A percentile compares a stretch with the other conserved stretches of the same genome.
These are phyloP conservation scores for Didymella pinodella DNA, from an alignment of 2,329 filamentous ascomycete species.

Conservation along the genomic window DNA sequence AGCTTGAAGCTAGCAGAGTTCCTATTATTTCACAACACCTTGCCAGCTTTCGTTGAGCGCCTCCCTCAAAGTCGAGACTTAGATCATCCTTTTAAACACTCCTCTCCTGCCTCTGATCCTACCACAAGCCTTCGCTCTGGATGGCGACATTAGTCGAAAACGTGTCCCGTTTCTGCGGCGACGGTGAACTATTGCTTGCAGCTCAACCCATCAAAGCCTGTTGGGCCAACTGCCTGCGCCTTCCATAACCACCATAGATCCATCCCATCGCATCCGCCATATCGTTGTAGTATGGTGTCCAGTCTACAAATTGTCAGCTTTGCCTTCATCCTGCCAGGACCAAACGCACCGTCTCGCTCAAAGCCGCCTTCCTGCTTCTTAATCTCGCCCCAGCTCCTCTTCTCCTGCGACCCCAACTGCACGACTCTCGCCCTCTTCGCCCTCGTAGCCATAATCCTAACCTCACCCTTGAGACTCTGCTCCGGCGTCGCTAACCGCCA, in stretches of 20 bases:
- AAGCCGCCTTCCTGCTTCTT: constrained; percentile 40
- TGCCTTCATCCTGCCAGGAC: not conserved
- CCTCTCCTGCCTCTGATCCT: too few relatives aligned
- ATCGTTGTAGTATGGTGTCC: constrained; percentile 46
- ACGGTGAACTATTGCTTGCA: not conserved
- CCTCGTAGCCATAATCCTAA: constrained; percentile 43
- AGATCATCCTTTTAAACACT: too few relatives aligned
- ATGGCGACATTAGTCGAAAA: too few relatives aligned
- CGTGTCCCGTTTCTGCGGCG: too few relatives aligned
- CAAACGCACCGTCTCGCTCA: constrained; percentile 36
- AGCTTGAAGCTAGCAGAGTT: too few relatives aligned
- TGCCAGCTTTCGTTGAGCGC: too few relatives aligned
- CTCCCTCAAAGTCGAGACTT: too few relatives aligned
- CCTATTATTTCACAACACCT: too few relatives aligned
- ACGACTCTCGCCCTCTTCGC: constrained; percentile 36
- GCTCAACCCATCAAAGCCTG: constrained; percentile 24
- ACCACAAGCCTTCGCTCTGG: too few relatives aligned
- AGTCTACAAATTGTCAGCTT: constrained; percentile 32
- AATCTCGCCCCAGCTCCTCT: constrained; percentile 42
- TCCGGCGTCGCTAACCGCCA: constrained; percentile 38
- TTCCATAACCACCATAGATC: constrained; percentile 47
- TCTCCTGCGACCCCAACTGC: constrained; percentile 40
- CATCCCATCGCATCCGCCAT: constrained; percentile 48
- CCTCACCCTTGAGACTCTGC: constrained; percentile 44
- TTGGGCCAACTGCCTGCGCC: constrained; percentile 43